Evolutionary conservation across 192 early-diverging fungal genomes (phyloP), one percentile per base, ranked within the genome.

Genomic region (Podila epigama): DNA sequence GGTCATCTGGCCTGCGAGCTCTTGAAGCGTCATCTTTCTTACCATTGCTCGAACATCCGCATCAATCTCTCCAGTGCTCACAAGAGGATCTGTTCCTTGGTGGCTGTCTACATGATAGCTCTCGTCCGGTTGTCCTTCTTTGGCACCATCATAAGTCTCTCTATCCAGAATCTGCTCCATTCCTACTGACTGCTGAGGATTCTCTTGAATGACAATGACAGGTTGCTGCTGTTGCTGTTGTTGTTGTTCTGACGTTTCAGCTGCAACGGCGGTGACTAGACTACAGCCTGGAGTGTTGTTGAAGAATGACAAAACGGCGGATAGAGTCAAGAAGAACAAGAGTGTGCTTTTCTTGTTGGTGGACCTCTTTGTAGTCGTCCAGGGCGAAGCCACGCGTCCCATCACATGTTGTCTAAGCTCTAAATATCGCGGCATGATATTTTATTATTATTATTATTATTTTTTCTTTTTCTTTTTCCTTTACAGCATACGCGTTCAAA

Each of bases 1-100:
- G 18, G 86, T 85, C 90, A 91, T 89, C 53, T 91, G 90, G 16
- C 90, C 90, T 29, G 85, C 83, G 52, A 90, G 84, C 42, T 90
- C 85, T 48, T 68, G 66, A 5, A 89, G 39, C 0, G 77, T 83
- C 82, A 91, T 70, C 5, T 51, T 58, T 16, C 58, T 22, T 9
- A 86, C 78, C 51, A 90, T 66, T 4, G 31, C 50, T 16, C 31
- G 40, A 35, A 91, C 81, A 50, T 88, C 90, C 1, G 27, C 32
- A 50, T 91, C 90, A 39, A 88, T 82, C 0, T 51, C 0, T 0
- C 56, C 59, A 0, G 82, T 41, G 5, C 62, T 61, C 1, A 61
- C 32, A 1, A 37, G 39, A 10, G 68, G 52, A 20, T 39, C 9
- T 2, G 20, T n/a, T 5, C 37, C 13, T 4, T 31, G 40, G 34